phyloP scores from a whole-genome alignment of 2,329 filamentous ascomycete species.

The Bipolaris cookei region DNA sequence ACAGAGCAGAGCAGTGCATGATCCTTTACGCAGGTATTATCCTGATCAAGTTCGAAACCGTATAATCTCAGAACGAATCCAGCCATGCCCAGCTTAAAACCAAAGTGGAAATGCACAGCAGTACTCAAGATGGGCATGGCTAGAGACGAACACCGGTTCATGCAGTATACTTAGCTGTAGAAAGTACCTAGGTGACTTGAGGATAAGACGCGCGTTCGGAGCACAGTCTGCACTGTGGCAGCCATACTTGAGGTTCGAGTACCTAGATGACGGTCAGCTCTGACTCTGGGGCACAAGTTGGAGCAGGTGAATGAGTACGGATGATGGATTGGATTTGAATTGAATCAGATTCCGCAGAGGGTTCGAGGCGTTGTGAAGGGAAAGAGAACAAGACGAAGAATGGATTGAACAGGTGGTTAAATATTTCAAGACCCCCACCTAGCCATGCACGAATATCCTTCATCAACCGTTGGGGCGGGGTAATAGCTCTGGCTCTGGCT shows the following conservation, averaged over 20 bases:
- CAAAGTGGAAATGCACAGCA: slow-evolving; percentile 6
- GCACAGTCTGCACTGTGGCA: slow-evolving; percentile 39
- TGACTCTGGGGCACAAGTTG: slow-evolving; percentile 9
- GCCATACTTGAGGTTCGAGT: slow-evolving; percentile 38
- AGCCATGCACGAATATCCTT: slow-evolving; percentile 22
- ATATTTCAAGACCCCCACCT: slow-evolving; percentile 22
- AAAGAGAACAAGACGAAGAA: slow-evolving; percentile 6
- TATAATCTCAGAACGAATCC: slow-evolving; percentile 79
- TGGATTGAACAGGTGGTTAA: slow-evolving; percentile 21
- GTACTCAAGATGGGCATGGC: slow-evolving; percentile 6
- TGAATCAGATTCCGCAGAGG: neutral
- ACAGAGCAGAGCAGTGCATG: slow-evolving; percentile 75
- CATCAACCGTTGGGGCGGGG: slow-evolving; percentile 39
- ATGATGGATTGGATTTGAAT: slow-evolving; percentile 11
- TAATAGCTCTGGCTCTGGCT: slow-evolving; percentile 17
- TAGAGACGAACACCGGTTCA: slow-evolving; percentile 52
- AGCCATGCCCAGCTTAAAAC: slow-evolving; percentile 9
- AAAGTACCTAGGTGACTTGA: slow-evolving; percentile 47
- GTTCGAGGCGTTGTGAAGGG: neutral
- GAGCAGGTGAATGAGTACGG: slow-evolving; percentile 27
- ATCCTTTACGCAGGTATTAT: slow-evolving; percentile 99
- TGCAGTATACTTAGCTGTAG: slow-evolving; percentile 50
- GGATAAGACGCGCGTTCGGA: slow-evolving; percentile 46
- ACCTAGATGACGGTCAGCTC: slow-evolving; percentile 32
- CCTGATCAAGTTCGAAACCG: slow-evolving; percentile 94